Evolutionary conservation across 345 rosid species (phyloP).

Genomic region (Theobroma cacao): DNA sequence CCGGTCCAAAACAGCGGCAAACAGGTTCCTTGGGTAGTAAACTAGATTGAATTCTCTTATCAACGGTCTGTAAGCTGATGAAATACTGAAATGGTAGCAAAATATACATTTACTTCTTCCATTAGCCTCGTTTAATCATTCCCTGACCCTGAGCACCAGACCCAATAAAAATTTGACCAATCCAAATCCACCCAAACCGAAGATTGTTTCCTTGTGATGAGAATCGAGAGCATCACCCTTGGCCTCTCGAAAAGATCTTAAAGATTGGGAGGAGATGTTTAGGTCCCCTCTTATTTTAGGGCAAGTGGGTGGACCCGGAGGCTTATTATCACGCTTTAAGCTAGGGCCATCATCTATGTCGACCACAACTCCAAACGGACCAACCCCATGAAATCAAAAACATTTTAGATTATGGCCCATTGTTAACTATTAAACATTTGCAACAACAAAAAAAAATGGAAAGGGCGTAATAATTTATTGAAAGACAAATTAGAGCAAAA

Average conservation of each 20-base stretch:
- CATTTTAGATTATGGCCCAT: not conserved
- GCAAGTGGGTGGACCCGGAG: not conserved
- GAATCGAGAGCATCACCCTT: not conserved
- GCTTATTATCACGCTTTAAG: not conserved
- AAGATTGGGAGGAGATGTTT: not conserved
- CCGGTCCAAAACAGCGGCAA: not conserved
- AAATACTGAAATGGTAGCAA: not conserved
- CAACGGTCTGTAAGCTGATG: not conserved
- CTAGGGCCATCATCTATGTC: not conserved
- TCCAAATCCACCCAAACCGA: not conserved
- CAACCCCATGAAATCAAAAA: not conserved
- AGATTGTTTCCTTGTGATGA: not conserved
- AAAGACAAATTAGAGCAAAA: not conserved
- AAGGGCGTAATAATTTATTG: no score
- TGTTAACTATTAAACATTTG: not conserved
- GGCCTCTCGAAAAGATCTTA: not conserved
- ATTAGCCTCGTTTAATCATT: not conserved
- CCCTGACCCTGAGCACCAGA: not conserved
- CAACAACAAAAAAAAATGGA: not conserved
- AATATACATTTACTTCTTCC: not conserved
- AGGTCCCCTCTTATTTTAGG: not conserved
- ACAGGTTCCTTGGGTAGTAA: not conserved
- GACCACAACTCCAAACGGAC: not conserved
- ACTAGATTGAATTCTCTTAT: not conserved
- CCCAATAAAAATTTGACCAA: not conserved